Evolutionary conservation across 2,329 filamentous ascomycete species (phyloP), one percentile per base, ranked within the genome.

Genomic region (Sporothrix variecibatus): DNA sequence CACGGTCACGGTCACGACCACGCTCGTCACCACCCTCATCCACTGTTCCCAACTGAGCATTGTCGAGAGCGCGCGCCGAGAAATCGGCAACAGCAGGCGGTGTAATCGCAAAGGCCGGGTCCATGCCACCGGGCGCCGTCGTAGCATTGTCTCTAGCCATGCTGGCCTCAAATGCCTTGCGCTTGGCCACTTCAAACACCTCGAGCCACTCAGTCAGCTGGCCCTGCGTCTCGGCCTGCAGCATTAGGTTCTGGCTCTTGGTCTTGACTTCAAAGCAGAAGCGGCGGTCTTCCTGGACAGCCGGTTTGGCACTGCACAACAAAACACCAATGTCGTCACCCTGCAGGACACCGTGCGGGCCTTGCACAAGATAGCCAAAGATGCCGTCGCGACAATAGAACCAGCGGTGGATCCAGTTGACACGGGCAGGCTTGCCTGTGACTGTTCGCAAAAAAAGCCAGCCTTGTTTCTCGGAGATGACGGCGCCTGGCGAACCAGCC

Each of bases 251-350:
- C 76, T 93, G 93, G 79, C 94, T 97, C 82, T 98, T 99, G 2
- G 96, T 99, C 86, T 98, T 99, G 79, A 99, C 93, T 82, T 99
- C 96, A 79, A 99, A 98, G 81, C 96, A 98, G 82, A 98, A 99
- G 20, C 96, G 90, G 53, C 96, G 90, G 79, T 99, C 96, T 82
- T 99, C 96, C 77, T 94, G 91, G 71, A 97, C 92, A 0, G 95
- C 94, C 23, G 95, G 94, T 79, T 95, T 94, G 68, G 96, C 93
- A 79, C 94, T 97, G 84, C 96, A 99, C 53, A 99, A 89, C 71
- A 99, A 84, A 2, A 99, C 95, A 56, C 96, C 96, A 75, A 97
- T 97, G 83, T 97, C 94, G 79, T 99, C 96, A 65, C 94, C 97
- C 81, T 98, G 95, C 78, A 98, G 90, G 28, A 99, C 96, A 46